Evolutionary conservation across 306 rosid species (phyloP).

Genomic region (Glycine soja): DNA sequence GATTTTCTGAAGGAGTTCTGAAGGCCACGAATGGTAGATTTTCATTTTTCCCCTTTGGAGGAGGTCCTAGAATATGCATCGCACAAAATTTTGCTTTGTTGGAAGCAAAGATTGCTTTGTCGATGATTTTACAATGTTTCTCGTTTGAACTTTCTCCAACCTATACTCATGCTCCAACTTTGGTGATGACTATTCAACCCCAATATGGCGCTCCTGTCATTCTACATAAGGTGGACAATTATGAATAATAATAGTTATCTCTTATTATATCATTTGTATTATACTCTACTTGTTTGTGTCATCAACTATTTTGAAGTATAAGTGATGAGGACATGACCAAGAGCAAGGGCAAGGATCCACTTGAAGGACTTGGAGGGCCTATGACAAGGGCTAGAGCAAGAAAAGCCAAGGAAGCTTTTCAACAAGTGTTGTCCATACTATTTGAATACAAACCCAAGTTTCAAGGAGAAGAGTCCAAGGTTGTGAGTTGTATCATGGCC

Average conservation of each 20-base stretch:
- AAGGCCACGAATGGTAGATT: conserved; percentile 58
- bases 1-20: conserved; percentile 60
- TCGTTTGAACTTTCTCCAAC: conserved; percentile 56
- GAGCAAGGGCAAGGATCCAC: too few species aligned
- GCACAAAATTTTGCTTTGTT: conserved; percentile 60
- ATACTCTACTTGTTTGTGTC: too few species aligned
- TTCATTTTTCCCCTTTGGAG: conserved; percentile 64
- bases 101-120: conserved; percentile 52
- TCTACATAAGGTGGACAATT: conserved; percentile 39
- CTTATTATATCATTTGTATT: too few species aligned
- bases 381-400: too few species aligned
- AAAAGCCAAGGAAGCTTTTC: too few species aligned
- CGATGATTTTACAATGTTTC: conserved; percentile 55
- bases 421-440: too few species aligned
- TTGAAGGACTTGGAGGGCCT: too few species aligned
- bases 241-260: background rate
- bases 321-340: too few species aligned
- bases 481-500: too few species aligned
- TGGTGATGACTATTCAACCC: conserved; percentile 37
- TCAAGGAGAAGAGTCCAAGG: too few species aligned
- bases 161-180: conserved; percentile 50
- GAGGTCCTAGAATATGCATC: conserved; percentile 72
- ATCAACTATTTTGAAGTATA: too few species aligned
- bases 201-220: conserved; percentile 52
- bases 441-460: too few species aligned